These are phyloP conservation scores for Polychytrium aggregatum DNA, from an alignment of 192 early-diverging fungal genomes.

Conservation along the genomic window DNA sequence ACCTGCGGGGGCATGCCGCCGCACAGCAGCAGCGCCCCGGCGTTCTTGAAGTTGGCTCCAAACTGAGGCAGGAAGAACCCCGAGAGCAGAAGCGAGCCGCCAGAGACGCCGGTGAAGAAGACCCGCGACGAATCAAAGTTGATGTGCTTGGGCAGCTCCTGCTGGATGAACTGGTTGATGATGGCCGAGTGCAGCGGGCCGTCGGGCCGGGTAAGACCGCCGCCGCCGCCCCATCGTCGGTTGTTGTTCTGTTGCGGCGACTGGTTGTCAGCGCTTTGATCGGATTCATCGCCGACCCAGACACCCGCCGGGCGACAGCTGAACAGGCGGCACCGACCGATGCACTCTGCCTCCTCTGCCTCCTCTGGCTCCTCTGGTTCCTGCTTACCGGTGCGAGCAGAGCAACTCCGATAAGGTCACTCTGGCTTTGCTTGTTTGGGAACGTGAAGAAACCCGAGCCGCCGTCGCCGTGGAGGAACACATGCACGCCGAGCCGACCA, in stretches of 20 bases:
- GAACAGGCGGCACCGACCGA: no score
- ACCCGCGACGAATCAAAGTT: slow-evolving; percentile 12
- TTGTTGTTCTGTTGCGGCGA: background rate
- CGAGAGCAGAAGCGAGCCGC: slow-evolving; percentile 12
- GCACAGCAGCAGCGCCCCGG: slow-evolving; percentile 7
- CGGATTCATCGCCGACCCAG: no score
- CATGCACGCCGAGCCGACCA: slow-evolving; percentile 11
- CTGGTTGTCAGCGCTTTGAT: no score
- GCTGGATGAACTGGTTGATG: slow-evolving; percentile 10
- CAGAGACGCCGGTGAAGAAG: slow-evolving; percentile 17
- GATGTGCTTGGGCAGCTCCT: slow-evolving; percentile 10
- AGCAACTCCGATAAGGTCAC: slow-evolving; percentile 17
- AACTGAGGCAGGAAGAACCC: slow-evolving; percentile 13
- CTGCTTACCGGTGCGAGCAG: slow-evolving; percentile 20
- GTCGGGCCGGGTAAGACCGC: slow-evolving; percentile 7
- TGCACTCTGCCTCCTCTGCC: no score
- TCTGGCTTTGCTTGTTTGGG: slow-evolving; percentile 9
- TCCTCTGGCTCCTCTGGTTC: no score
- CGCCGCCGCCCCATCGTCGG: slow-evolving; percentile 10
- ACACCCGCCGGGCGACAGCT: no score
- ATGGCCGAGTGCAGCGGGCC: slow-evolving; percentile 12
- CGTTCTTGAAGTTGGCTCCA: slow-evolving; percentile 8
- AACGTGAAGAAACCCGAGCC: slow-evolving; percentile 10
- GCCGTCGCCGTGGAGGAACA: slow-evolving; percentile 21
- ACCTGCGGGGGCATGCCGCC: slow-evolving; percentile 6